Base-by-base conservation (phyloP, 371 early-diverging fungal genomes). In the Entomophthora muscae region DNA sequence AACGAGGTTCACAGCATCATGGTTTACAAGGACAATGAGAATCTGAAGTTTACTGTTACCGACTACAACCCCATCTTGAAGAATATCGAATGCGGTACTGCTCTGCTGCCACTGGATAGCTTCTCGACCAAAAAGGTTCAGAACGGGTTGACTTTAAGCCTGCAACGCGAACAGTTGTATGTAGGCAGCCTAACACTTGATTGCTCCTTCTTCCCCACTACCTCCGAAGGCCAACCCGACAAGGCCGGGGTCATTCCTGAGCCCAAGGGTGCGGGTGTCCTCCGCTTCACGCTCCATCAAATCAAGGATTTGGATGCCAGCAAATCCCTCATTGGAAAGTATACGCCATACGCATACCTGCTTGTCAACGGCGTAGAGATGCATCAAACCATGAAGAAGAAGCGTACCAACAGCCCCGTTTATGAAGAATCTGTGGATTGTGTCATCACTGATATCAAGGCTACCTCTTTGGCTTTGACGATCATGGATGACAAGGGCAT, bases 1-100 rank as follows among this genome's bases (percentile, higher is more conserved):
- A 85, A 93, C 64, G 88, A 91, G 66, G 77, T 81, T 7, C 80
- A 81, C 62, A 86, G 83, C 63, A 71, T 91, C 5, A 77, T 85
- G 0, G 75, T 89, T 30, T 83, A 81, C 57, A 76, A 80, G 0
- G 66, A 83, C 7, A 78, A 75, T 61, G 87, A 90, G 61, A 64
- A 75, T 30, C 67, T 91, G 23, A 77, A 78, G 5, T 71, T 91
- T 54, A 89, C 91, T 67, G 71, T 89, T 52, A 79, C 84, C 69
- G 91, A 91, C 70, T 83, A 72, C 68, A 84, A 84, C 64, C 73
- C 79, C 29, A 59, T 83, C 2, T 64, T 68, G 32, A 81, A 76
- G 58, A 86, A 89, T 70, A 83, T 80, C 57, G 69, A 75, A 0
- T 69, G 91, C 33, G 93, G 93, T 2, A 72, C 67, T 0, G 77